phyloP scores from a whole-genome alignment of 1,139 yeast species.

The Pichia sp. region DNA sequence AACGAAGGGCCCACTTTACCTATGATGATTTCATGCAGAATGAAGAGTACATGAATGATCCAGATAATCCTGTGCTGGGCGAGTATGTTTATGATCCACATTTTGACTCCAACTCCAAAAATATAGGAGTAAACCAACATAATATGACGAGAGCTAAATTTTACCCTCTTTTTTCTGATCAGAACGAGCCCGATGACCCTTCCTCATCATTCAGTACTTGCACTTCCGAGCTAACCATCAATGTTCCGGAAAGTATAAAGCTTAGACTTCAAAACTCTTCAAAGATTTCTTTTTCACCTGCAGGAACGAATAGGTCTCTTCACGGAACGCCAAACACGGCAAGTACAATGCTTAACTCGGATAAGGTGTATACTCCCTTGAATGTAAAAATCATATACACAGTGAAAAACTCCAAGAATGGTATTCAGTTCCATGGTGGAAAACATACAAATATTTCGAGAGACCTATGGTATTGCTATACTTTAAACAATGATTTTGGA shows the following conservation, averaged over 20 bases:
- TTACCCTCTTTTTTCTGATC: conserved; percentile 53
- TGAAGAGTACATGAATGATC: conserved; percentile 27
- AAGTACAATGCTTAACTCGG: conserved; percentile 29
- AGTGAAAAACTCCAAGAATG: conserved; percentile 61
- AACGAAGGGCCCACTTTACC: conserved; percentile 40
- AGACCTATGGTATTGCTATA: conserved; percentile 74
- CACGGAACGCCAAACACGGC: conserved; percentile 33
- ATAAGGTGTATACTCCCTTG: conserved; percentile 60
- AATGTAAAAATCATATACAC: conserved; percentile 64
- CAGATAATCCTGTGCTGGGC: conserved; percentile 23
- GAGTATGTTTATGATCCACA: conserved; percentile 35
- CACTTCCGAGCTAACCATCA: conserved; percentile 65
- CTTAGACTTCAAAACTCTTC: conserved; percentile 52
- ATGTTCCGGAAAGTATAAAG: conserved; percentile 65
- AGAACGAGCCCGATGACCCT: conserved; percentile 63
- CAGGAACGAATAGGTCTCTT: conserved; percentile 27
- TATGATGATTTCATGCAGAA: conserved; percentile 41
- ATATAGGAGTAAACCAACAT: conserved; percentile 48
- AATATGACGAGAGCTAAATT: conserved; percentile 60
- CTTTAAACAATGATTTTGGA: conserved; percentile 71
- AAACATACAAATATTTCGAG: conserved; percentile 30
- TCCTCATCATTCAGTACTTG: conserved; percentile 30
- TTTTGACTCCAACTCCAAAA: conserved; percentile 38
- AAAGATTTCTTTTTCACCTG: conserved; percentile 39
- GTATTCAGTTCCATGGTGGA: conserved; percentile 65